Percentiles rank a stretch among this genome's conserved stretches.
phyloP scores from a whole-genome alignment of 768 basidiomycete species.

The Sarcodon aspratus region DNA sequence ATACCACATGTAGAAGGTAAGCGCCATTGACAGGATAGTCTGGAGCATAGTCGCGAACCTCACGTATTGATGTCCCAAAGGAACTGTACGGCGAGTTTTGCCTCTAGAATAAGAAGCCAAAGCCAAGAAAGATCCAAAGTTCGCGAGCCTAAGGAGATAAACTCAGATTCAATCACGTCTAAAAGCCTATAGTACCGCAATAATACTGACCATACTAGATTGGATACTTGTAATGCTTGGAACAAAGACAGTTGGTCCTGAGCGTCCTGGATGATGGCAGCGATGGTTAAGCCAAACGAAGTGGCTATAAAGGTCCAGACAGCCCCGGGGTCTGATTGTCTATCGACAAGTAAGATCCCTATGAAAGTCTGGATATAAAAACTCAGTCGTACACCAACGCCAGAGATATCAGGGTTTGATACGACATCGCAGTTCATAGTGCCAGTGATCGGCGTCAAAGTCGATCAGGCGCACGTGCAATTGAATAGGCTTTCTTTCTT shows the following conservation, averaged over 20 bases:
- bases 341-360: slow-evolving; percentile 28
- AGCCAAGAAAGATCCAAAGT: slow-evolving; percentile 29
- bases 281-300: slow-evolving; percentile 26
- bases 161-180: not conserved
- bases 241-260: slow-evolving; percentile 22
- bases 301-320: slow-evolving; percentile 34
- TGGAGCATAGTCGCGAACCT: slow-evolving; percentile 28
- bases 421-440: not conserved
- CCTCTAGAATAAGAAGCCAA: slow-evolving; percentile 30
- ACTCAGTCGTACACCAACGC: slow-evolving; percentile 24
- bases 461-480: too few species aligned
- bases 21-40: slow-evolving; percentile 24
- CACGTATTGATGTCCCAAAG: slow-evolving; percentile 1
- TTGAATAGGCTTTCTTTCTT: too few species aligned
- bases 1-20: slow-evolving; percentile 28
- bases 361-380: slow-evolving; percentile 21
- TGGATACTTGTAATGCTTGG: slow-evolving; percentile 29
- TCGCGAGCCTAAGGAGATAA: slow-evolving; percentile 22
- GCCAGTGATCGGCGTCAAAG: too few species aligned
- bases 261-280: slow-evolving; percentile 22
- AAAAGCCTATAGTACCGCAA: not conserved
- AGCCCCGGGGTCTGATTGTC: slow-evolving; percentile 22
- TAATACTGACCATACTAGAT: slow-evolving; percentile 26
- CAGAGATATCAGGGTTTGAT: slow-evolving; percentile 24
- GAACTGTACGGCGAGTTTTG: slow-evolving; percentile 14